Conservation (phyloP, 2,329 filamentous ascomycete species). For the Paecilomyces formosus region DNA sequence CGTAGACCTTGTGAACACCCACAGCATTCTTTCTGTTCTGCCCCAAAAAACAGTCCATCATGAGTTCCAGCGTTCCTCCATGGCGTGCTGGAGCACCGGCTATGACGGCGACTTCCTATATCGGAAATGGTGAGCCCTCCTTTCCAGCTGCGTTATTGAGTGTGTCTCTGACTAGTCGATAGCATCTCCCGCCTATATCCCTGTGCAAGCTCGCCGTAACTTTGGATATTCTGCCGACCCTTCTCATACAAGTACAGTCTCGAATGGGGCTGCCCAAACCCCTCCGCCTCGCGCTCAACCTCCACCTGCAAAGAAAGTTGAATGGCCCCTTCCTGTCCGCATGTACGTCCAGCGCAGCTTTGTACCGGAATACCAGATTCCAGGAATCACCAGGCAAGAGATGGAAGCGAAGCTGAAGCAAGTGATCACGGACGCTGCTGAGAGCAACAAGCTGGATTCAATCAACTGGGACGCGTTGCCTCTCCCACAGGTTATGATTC, state of each 20-base stretch:
- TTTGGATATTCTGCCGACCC: conserved; percentile 39
- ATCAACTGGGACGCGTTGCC: conserved; percentile 80
- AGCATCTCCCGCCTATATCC: conserved; percentile 51
- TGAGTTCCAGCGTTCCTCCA: conserved; percentile 33
- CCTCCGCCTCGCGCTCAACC: conserved; percentile 29
- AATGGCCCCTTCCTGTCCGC: conserved; percentile 77
- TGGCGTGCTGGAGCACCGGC: conserved; percentile 29
- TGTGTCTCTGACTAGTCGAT: neutral
- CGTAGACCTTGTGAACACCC: neutral
- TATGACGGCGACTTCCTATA: conserved; percentile 19
- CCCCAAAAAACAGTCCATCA: conserved; percentile 13
- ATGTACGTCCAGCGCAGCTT: conserved; percentile 87
- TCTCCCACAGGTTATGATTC: conserved; percentile 76
- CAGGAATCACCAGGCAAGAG: conserved; percentile 56
- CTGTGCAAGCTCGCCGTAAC: conserved; percentile 56
- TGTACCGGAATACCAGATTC: conserved; percentile 60
- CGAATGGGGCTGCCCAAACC: conserved; percentile 13
- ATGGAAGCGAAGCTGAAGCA: conserved; percentile 80
- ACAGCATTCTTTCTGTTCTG: conserved; percentile 2
- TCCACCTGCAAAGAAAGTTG: conserved; percentile 48
- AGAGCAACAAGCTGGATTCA: conserved; percentile 60
- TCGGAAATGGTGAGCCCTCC: conserved; percentile 23
- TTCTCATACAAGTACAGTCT: conserved; percentile 8
- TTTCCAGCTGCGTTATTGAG: neutral
- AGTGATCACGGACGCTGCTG: conserved; percentile 75